Evolutionary conservation across 1,139 yeast genomes (phyloP).

Genomic region (Geotrichum aggregatum): DNA sequence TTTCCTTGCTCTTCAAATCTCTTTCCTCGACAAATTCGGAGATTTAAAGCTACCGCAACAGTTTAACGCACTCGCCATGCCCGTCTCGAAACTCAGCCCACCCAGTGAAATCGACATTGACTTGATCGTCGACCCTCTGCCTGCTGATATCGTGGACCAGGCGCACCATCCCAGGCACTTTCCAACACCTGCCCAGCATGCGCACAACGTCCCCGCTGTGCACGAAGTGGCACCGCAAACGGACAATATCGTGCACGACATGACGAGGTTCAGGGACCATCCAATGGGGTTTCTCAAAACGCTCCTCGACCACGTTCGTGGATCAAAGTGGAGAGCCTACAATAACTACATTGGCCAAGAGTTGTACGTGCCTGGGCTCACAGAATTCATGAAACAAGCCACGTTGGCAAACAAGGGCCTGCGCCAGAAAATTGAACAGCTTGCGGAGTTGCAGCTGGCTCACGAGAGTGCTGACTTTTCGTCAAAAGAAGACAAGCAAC

Average conservation of each 20-base stretch:
- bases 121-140: slow-evolving; percentile 9
- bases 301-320: slow-evolving; percentile 35
- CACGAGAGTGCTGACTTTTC: slow-evolving; percentile 27
- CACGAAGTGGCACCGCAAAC: slow-evolving; percentile 1
- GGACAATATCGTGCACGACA: slow-evolving; percentile 26
- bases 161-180: slow-evolving; percentile 8
- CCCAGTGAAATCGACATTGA: slow-evolving; percentile 6
- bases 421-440: slow-evolving; percentile 31
- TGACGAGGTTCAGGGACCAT: slow-evolving; percentile 37
- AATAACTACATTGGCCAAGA: slow-evolving; percentile 40
- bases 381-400: slow-evolving; percentile 32
- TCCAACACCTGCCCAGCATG: not conserved
- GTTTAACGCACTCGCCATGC: not conserved
- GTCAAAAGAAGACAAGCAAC: slow-evolving; percentile 10
- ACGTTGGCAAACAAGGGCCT: slow-evolving; percentile 37
- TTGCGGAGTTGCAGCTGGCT: slow-evolving; percentile 36
- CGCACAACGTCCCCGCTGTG: not conserved
- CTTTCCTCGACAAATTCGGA: too few species aligned
- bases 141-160: not conserved
- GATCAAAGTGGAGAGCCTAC: slow-evolving; percentile 41
- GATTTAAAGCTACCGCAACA: too few species aligned
- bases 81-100: not conserved
- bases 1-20: not conserved
- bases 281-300: slow-evolving; percentile 37
- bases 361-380: slow-evolving; percentile 37